Conservation (phyloP, 2,329 filamentous ascomycete species). For the Aspergillus aculeatus region DNA sequence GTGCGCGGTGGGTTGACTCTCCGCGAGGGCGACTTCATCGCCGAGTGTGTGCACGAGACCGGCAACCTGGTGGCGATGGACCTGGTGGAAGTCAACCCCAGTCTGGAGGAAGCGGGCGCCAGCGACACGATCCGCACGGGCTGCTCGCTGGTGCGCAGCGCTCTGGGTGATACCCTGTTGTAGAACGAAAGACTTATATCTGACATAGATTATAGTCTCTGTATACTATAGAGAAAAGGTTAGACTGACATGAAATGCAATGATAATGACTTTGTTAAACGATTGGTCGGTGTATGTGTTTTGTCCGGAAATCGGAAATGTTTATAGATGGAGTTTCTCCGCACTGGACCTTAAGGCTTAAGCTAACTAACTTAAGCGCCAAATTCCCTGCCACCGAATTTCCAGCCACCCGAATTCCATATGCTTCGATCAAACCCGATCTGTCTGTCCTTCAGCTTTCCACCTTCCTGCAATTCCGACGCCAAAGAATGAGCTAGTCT, state of each 20-base stretch:
- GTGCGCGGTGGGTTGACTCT: constrained; percentile 91
- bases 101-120: constrained; percentile 67
- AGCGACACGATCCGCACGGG: constrained; percentile 86
- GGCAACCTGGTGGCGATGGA: constrained; percentile 77
- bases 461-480: not conserved
- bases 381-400: not conserved
- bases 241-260: constrained; percentile 4
- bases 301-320: not conserved
- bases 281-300: too few species aligned
- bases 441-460: not conserved
- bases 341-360: not conserved
- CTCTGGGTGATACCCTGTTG: constrained; percentile 84
- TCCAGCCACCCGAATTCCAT: not conserved
- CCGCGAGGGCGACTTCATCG: constrained; percentile 95
- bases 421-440: not conserved
- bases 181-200: constrained; percentile 38
- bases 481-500: not conserved
- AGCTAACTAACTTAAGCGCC: not conserved
- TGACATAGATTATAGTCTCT: not conserved
- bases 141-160: constrained; percentile 86
- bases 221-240: not conserved
- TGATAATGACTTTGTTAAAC: constrained; percentile 6
- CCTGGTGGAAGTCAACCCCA: constrained; percentile 78
- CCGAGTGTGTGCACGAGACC: constrained; percentile 78
- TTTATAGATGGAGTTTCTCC: not conserved